A percentile compares a stretch with the other conserved stretches of the same genome.
Evolutionary conservation across 1,284 basidiomycete genomes (phyloP).

Genomic region (Lentinus polychrous): DNA sequence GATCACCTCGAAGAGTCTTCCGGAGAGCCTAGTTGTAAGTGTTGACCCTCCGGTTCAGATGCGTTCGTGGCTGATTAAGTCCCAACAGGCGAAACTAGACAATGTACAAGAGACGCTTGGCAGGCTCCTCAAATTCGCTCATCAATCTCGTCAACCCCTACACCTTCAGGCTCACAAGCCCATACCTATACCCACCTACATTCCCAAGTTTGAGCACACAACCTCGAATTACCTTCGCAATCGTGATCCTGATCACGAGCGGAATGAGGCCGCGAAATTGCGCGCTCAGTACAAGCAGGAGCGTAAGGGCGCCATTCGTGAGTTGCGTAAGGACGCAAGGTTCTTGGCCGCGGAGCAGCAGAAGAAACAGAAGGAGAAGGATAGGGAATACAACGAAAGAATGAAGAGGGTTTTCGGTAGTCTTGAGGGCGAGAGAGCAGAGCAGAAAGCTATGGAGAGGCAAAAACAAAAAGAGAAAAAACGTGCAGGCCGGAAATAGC

Average conservation of each 20-base stretch:
- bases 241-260: slow-evolving; percentile 91
- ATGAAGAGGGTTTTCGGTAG: slow-evolving; percentile 82
- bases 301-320: slow-evolving; percentile 93
- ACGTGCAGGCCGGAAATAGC: slow-evolving; percentile 64
- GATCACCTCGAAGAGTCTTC: slow-evolving; percentile 43
- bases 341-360: slow-evolving; percentile 90
- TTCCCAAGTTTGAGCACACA: slow-evolving; percentile 89
- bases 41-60: neutral
- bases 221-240: slow-evolving; percentile 76
- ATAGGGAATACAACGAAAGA: slow-evolving; percentile 66
- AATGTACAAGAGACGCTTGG: slow-evolving; percentile 30
- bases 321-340: slow-evolving; percentile 90
- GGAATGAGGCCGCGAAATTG: slow-evolving; percentile 83
- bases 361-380: slow-evolving; percentile 80
- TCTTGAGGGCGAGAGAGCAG: slow-evolving; percentile 86
- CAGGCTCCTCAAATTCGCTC: slow-evolving; percentile 70
- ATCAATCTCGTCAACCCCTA: slow-evolving; percentile 71
- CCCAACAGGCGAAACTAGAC: slow-evolving; percentile 15
- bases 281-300: slow-evolving; percentile 92
- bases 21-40: slow-evolving; percentile 51
- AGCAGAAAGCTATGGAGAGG: slow-evolving; percentile 89
- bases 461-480: slow-evolving; percentile 75
- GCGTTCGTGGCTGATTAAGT: neutral
- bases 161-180: slow-evolving; percentile 92
- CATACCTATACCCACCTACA: slow-evolving; percentile 88